Percentiles rank a stretch among this genome's conserved stretches.
phyloP scores from a whole-genome alignment of 2,329 filamentous ascomycete species.

The Fusarium longipes region DNA sequence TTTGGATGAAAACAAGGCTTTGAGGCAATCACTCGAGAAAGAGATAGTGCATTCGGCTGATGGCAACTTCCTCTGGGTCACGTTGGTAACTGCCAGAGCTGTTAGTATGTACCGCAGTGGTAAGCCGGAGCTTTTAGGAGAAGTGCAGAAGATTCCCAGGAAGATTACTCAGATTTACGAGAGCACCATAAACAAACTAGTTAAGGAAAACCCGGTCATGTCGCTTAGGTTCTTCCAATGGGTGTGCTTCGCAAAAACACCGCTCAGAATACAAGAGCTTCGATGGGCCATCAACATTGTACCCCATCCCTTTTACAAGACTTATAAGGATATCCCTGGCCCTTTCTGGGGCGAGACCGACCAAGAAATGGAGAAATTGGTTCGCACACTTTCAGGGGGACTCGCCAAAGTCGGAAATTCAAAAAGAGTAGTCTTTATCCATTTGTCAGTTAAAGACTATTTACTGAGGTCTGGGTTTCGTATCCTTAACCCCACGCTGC shows the following conservation, averaged over 20 bases:
- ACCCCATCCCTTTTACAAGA: background rate
- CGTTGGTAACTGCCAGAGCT: background rate
- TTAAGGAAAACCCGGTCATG: background rate
- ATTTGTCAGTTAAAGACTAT: background rate
- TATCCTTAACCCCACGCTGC: background rate
- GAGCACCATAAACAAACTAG: rapidly evolving
- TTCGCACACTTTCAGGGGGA: background rate
- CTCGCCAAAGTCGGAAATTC: background rate
- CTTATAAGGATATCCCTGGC: background rate
- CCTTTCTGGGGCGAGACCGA: background rate
- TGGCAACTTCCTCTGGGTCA: background rate
- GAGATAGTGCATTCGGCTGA: background rate
- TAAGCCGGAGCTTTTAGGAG: background rate
- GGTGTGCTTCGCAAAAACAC: background rate
- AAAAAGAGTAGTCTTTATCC: background rate
- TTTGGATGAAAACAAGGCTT: background rate
- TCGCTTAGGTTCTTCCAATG: background rate
- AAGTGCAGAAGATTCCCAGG: background rate
- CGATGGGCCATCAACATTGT: background rate
- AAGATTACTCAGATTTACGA: background rate
- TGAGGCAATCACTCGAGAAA: background rate
- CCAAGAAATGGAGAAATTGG: background rate
- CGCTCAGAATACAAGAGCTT: background rate
- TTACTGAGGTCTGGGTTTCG: background rate
- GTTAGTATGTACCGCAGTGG: background rate